These are phyloP conservation scores for Coniosporium tulheliwenetii DNA, from an alignment of 2,329 filamentous ascomycete species.

Conservation along the genomic window DNA sequence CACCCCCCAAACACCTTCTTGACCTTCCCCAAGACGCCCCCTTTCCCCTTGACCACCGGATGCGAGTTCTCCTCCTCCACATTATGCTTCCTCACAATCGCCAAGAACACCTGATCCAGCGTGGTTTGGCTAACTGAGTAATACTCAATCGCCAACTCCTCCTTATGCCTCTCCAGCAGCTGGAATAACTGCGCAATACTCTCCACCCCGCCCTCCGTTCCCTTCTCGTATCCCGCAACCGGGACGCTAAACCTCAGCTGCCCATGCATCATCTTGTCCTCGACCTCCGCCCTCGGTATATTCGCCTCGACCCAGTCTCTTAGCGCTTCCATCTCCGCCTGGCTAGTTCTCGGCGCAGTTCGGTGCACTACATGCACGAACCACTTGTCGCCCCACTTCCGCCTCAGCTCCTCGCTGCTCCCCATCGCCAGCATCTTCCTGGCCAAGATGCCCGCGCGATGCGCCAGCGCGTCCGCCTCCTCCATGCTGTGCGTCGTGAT, in stretches of 20 bases:
- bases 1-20: neutral
- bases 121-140: slow-evolving; percentile 80
- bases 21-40: slow-evolving; percentile 2
- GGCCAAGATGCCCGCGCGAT: slow-evolving; percentile 73
- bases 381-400: slow-evolving; percentile 61
- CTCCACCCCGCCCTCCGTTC: slow-evolving; percentile 1
- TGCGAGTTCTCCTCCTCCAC: slow-evolving; percentile 50
- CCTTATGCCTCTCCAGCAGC: slow-evolving; percentile 55
- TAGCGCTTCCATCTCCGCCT: slow-evolving; percentile 51
- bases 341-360: slow-evolving; percentile 56
- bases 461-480: slow-evolving; percentile 78
- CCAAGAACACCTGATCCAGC: slow-evolving; percentile 79
- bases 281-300: slow-evolving; percentile 52
- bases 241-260: slow-evolving; percentile 75
- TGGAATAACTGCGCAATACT: slow-evolving; percentile 53
- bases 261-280: slow-evolving; percentile 64
- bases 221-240: slow-evolving; percentile 19
- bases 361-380: slow-evolving; percentile 69
- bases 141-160: slow-evolving; percentile 58
- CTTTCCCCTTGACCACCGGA: slow-evolving; percentile 1
- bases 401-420: slow-evolving; percentile 54
- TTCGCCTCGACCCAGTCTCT: slow-evolving; percentile 46
- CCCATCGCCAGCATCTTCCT: slow-evolving; percentile 74
- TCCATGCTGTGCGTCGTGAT: slow-evolving; percentile 94
- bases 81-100: slow-evolving; percentile 67